Evolutionary conservation across 805 yeast species (phyloP), one percentile per base, ranked within the genome.

Genomic region (Lachancea dasiensis): DNA sequence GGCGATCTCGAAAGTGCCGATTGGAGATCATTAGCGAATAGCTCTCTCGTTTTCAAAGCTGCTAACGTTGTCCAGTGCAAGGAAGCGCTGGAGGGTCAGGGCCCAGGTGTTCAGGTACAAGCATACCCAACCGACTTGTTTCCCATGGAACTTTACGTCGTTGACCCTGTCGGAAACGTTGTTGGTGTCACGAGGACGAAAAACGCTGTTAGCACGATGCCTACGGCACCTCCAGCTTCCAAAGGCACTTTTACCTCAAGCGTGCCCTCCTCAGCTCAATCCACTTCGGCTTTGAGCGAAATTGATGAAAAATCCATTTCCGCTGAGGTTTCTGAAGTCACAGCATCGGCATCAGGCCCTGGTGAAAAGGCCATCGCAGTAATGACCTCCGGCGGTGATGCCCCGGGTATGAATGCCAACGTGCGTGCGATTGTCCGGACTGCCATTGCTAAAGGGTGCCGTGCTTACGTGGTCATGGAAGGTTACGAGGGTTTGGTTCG

Each of bases 361-460:
- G 28, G 28, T 26, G 13, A 30, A n/a, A 30, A 30, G 25, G 77
- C 80, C 31, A 84, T 92, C 47, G 98, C 95, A 4, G 92, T 92
- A 35, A 87, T 92, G 90, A 92, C 97, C 5, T 86, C 95, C 1
- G 98, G 98, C 51, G 98, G 99, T 64, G 99, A 92, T 59, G 84
- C 97, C 37, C 98, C 94, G 22, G 99, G 99, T 54, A 92, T 92
- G 98, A 86, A 87, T 63, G 90, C 97, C 3, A 85, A 81, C 20
- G 98, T 92, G 5, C 73, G 98, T 46, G 95, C 97, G 1, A 95
- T 92, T 41, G 95, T 90, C 6, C 75, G 98, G 52, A 77, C 96
- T 1, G 95, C 95, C 45, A 86, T 92, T 47, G 75, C 70, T 66
- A 71, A 78, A 40, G 89, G 83, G 13, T 92, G 97, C 67, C 94